Evolutionary conservation across 2,329 filamentous ascomycete genomes (phyloP), one percentile per base, ranked within the genome.

Genomic region (Epicoccum nigrum): DNA sequence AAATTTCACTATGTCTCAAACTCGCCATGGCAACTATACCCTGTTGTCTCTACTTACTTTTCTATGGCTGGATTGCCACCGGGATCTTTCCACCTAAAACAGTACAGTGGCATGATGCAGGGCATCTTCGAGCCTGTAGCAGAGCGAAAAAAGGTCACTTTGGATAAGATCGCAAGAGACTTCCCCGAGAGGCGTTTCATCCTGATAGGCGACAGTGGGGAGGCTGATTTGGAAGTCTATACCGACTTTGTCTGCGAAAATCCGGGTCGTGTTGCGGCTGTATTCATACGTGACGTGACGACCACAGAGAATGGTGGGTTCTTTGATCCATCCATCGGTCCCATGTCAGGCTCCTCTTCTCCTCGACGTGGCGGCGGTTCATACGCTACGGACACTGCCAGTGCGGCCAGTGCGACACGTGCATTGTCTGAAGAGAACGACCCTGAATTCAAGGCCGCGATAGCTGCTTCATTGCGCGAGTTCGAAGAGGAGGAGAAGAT

Each of bases 1-100:
- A 85, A 86, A 63, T 83, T 99, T 44, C 95, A 99, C 70, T 99
- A 99, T 72, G 95, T 96, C 59, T 99, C 94, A n/a, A 99, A 99
- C 74, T 96, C 93, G 42, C 94, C 94, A 0, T 99, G 95, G 95
- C 95, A 99, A 71, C 81, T 99, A 6, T 99, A 90, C 64, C 94
- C 94, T 0, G 85, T 97, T 2, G 78, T 99, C 9, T 88, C 90
- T 4, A 90, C 84, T 45, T 99, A 89, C 70, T 96, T 97, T 71
- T 85, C 86, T 58, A 75, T 88, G 32, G 89, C 89, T 6, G 89
- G 89, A 1, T 77, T 99, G 1, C 94, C 94, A 0, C 84, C 84
- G 0, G 95, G 94, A 0, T 97, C 93, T 0, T 89, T 97, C 60
- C 95, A 99, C 69, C 74, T 99, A 60, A 99, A 99, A 73, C 91